phyloP scores from a whole-genome alignment of 768 basidiomycete genomes.

The Suillus americanus region DNA sequence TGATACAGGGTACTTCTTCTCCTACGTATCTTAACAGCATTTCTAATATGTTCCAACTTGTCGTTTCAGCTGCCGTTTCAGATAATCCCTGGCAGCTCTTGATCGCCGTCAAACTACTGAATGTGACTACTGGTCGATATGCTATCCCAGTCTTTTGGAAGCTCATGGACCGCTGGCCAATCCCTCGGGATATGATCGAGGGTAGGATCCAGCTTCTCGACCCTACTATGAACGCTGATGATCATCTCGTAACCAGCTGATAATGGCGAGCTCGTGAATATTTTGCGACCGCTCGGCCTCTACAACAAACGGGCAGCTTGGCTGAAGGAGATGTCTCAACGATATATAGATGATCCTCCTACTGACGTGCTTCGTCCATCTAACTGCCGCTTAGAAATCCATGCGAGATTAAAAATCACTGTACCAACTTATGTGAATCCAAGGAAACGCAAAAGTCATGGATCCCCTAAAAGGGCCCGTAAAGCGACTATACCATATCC shows the following conservation, averaged over 20 bases:
- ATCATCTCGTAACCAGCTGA: constrained; percentile 34
- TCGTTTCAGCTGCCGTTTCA: constrained; percentile 44
- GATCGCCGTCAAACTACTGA: constrained; percentile 65
- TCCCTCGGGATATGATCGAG: constrained; percentile 49
- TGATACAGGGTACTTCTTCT: constrained; percentile 27
- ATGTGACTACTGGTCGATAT: constrained; percentile 63
- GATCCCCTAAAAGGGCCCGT: background rate
- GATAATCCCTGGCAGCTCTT: constrained; percentile 70
- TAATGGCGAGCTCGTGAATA: constrained; percentile 40
- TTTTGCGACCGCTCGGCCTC: constrained; percentile 58
- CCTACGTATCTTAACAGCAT: background rate
- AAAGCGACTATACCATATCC: constrained; percentile 34
- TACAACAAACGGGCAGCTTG: constrained; percentile 56
- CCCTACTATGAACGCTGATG: background rate
- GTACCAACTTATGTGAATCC: background rate
- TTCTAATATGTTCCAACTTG: background rate
- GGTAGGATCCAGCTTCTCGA: constrained; percentile 38
- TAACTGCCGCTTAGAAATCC: background rate
- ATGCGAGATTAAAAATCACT: background rate
- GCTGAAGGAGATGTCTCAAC: constrained; percentile 51
- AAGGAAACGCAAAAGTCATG: background rate
- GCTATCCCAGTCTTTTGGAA: constrained; percentile 68
- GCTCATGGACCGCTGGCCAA: constrained; percentile 58
- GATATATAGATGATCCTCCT: constrained; percentile 49
- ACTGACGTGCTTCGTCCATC: constrained; percentile 34